Evolutionary conservation across 805 yeast species (phyloP).

Genomic region (Cyberlindnera maritima): DNA sequence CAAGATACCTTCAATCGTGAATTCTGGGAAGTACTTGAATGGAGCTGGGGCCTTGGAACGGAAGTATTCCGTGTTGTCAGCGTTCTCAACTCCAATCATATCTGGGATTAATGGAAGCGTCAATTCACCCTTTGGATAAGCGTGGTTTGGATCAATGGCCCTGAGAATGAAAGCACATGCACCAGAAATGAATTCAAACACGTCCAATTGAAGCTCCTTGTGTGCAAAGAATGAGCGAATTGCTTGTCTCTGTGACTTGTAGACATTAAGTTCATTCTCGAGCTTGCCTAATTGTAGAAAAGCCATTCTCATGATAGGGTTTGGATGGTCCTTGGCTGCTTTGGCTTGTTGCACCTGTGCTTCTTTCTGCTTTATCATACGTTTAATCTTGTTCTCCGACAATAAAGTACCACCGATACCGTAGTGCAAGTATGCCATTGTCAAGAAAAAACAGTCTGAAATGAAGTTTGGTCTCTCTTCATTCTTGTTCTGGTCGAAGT

Average conservation of each 20-base stretch:
- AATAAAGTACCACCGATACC: slow-evolving; percentile 81
- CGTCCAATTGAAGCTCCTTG: slow-evolving; percentile 55
- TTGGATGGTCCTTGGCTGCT: slow-evolving; percentile 14
- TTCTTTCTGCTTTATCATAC: slow-evolving; percentile 46
- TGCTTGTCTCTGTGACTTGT: slow-evolving; percentile 50
- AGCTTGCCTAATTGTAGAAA: slow-evolving; percentile 48
- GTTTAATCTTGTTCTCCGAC: slow-evolving; percentile 52
- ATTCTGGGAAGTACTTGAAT: slow-evolving; percentile 85
- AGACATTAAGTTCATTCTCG: slow-evolving; percentile 37
- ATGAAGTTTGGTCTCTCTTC: slow-evolving; percentile 65
- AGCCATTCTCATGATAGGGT: slow-evolving; percentile 30
- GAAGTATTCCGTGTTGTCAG: slow-evolving; percentile 72
- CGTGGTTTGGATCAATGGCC: slow-evolving; percentile 68
- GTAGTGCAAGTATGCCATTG: slow-evolving; percentile 77
- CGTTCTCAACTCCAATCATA: slow-evolving; percentile 58
- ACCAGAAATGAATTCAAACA: slow-evolving; percentile 78
- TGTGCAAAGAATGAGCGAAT: slow-evolving; percentile 61
- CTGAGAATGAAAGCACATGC: slow-evolving; percentile 68
- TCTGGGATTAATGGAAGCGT: slow-evolving; percentile 59
- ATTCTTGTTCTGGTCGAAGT: slow-evolving; percentile 41
- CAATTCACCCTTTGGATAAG: slow-evolving; percentile 52
- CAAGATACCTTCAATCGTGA: slow-evolving; percentile 75
- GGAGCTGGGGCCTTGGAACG: slow-evolving; percentile 67
- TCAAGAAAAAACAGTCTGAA: slow-evolving; percentile 83
- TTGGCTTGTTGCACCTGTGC: slow-evolving; percentile 33